These are phyloP conservation scores for Neocallimastix lanati DNA, from an alignment of 192 early-diverging fungal genomes.

Conservation along the genomic window DNA sequence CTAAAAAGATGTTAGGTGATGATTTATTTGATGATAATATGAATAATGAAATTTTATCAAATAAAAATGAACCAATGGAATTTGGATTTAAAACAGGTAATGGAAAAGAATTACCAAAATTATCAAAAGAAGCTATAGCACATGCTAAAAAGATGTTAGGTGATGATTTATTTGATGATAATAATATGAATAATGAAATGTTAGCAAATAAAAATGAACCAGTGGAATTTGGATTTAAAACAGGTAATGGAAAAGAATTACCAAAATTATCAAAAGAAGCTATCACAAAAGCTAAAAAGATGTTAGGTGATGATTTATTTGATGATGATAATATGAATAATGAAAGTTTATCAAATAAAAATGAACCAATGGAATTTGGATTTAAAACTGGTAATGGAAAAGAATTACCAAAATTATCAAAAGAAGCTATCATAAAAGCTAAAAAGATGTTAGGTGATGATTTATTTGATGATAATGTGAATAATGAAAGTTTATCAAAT, in stretches of 20 bases:
- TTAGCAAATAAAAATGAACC: neutral
- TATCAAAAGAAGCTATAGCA: neutral
- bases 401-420: neutral
- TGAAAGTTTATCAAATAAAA: neutral
- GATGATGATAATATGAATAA: neutral
- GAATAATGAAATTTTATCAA: no score
- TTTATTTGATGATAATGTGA: neutral
- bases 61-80: neutral
- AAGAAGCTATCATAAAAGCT: neutral
- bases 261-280: neutral
- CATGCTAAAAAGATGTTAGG: neutral
- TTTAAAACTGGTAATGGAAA: neutral
- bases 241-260: neutral
- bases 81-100: neutral
- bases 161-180: neutral
- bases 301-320: neutral
- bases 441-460: neutral
- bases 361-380: neutral
- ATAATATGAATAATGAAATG: neutral
- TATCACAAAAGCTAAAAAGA: neutral
- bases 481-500: neutral
- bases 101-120: neutral
- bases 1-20: neutral
- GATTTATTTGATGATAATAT: neutral
- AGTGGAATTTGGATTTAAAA: neutral